Conservation (phyloP, 495 filamentous ascomycete species). For the Daldinia childiae region DNA sequence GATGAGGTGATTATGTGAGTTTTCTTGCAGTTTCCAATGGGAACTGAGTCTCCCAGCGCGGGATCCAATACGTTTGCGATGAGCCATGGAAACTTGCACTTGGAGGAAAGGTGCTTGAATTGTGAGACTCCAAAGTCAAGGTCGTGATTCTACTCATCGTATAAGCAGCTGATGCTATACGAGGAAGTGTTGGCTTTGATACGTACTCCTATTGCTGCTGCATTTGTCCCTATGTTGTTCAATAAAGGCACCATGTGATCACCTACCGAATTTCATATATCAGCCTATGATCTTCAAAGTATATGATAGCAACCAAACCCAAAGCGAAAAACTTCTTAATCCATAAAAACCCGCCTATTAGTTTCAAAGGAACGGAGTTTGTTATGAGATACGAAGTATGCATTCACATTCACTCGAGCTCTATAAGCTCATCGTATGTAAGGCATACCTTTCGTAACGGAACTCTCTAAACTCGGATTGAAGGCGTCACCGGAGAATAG, state of each 20-base stretch:
- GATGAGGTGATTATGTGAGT: slow-evolving; percentile 77
- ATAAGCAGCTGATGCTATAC: slow-evolving; percentile 37
- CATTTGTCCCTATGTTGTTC: slow-evolving; percentile 77
- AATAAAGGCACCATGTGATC: slow-evolving; percentile 89
- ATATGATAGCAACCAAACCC: neutral
- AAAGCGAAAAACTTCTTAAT: neutral
- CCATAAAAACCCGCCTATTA: too few species aligned
- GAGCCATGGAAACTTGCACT: slow-evolving; percentile 90
- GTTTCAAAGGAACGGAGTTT: neutral
- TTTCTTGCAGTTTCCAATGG: slow-evolving; percentile 75
- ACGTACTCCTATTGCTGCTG: slow-evolving; percentile 81
- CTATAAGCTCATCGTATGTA: neutral
- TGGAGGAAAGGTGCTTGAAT: slow-evolving; percentile 72
- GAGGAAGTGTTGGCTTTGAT: neutral
- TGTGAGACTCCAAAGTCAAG: slow-evolving; percentile 91
- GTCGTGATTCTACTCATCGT: slow-evolving; percentile 74
- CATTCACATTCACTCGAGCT: neutral
- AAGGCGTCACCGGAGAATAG: slow-evolving; percentile 94
- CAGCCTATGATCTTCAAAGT: slow-evolving; percentile 10
- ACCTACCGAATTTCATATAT: slow-evolving; percentile 48
- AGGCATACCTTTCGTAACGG: slow-evolving; percentile 77
- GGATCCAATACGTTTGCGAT: slow-evolving; percentile 74
- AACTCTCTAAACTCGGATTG: slow-evolving; percentile 87
- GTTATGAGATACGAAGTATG: neutral
- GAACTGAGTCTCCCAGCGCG: slow-evolving; percentile 71